phyloP scores from a whole-genome alignment of 2,329 filamentous ascomycete species.

The Parastagonospora nodorum region DNA sequence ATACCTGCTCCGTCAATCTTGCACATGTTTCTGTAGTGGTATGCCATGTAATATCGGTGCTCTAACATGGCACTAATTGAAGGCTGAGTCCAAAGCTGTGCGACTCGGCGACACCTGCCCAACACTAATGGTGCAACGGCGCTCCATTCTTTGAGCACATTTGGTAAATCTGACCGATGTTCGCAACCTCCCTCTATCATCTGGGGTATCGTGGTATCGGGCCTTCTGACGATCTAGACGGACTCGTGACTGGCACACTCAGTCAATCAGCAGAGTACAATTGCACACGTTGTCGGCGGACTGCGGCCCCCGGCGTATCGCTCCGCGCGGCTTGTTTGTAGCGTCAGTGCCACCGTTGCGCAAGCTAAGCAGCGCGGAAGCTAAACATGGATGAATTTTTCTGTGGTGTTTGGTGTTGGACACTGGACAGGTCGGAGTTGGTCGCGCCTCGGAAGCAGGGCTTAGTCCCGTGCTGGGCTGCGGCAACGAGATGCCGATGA shows the following conservation, averaged over 20 bases:
- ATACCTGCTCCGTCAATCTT: not conserved
- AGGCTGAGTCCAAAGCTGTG: too few species aligned
- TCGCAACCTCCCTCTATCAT: not conserved
- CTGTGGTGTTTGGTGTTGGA: not conserved
- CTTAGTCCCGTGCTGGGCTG: not conserved
- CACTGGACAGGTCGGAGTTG: not conserved
- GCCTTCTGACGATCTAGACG: not conserved
- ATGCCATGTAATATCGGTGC: too few species aligned
- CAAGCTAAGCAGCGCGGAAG: not conserved
- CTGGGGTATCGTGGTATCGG: not conserved
- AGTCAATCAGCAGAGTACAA: not conserved
- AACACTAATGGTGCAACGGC: too few species aligned
- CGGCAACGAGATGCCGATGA: not conserved
- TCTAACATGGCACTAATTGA: too few species aligned
- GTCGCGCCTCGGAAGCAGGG: not conserved
- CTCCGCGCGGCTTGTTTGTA: not conserved
- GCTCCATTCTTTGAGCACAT: not conserved
- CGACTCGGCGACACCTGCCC: too few species aligned
- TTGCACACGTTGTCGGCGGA: constrained; percentile 2
- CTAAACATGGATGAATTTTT: constrained; percentile 5
- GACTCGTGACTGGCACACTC: not conserved
- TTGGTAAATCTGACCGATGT: not conserved
- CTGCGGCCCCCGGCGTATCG: not conserved
- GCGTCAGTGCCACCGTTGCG: not conserved
- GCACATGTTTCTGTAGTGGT: not conserved